Evolutionary conservation across 176 grass and related monocot genomes (phyloP).

Genomic region (Panicum miliaceum): DNA sequence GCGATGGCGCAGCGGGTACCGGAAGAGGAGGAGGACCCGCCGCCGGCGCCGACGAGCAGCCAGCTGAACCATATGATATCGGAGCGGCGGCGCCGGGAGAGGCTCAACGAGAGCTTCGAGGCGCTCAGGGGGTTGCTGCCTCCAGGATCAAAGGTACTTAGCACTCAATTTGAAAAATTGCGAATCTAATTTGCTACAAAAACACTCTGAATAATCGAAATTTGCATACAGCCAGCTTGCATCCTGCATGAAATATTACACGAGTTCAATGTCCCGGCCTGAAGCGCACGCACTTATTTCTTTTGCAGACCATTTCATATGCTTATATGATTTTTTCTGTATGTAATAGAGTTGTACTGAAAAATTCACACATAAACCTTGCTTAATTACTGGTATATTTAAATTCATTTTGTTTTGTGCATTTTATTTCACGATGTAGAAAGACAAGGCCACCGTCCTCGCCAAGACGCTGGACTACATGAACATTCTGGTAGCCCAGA

Average conservation of each 20-base stretch:
- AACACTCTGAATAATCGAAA: not conserved
- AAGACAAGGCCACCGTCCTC: constrained; percentile 78
- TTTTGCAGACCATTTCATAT: not conserved
- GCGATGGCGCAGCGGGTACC: not conserved
- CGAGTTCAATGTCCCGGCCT: not conserved
- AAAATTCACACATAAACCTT: not conserved
- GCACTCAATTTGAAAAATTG: not conserved
- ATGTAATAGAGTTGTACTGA: not conserved
- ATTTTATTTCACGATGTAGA: constrained; percentile 39
- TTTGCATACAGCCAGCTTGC: not conserved
- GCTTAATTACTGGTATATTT: not conserved
- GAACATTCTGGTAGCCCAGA: constrained; percentile 54
- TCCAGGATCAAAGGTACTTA: constrained; percentile 59
- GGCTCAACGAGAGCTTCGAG: constrained; percentile 80
- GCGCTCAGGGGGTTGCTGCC: constrained; percentile 61
- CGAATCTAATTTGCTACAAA: not conserved
- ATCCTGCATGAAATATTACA: constrained; percentile 17
- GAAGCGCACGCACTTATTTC: not conserved
- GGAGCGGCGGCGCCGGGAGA: constrained; percentile 67
- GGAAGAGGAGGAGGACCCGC: not conserved
- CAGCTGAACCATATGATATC: constrained; percentile 84
- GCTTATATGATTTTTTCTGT: not conserved
- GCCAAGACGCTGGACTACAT: constrained; percentile 69
- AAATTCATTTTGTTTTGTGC: not conserved
- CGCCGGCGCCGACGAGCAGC: constrained; percentile 46